phyloP scores from a whole-genome alignment of 73 alveolate species.

The Tetrahymena elliotti region DNA sequence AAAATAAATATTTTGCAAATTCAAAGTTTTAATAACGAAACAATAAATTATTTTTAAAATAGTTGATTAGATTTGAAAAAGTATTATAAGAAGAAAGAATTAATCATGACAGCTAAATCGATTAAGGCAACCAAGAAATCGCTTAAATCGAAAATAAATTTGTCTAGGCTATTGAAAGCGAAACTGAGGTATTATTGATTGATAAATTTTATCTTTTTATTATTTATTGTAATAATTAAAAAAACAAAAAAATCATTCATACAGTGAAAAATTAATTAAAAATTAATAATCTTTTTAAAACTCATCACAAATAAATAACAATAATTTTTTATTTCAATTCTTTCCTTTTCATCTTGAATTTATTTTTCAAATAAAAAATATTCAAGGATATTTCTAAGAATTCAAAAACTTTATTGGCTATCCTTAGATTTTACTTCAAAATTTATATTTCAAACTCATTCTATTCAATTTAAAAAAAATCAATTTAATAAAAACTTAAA shows the following conservation, averaged over 20 bases:
- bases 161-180: not conserved
- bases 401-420: not conserved
- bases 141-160: not conserved
- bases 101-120: not conserved
- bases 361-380: not conserved
- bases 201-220: not conserved
- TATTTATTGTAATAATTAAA: not conserved
- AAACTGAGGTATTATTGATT: not conserved
- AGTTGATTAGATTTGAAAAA: not conserved
- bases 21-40: not conserved
- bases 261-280: not conserved
- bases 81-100: not conserved
- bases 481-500: too few relatives aligned
- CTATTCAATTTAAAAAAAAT: too few relatives aligned
- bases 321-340: not conserved
- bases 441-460: too few relatives aligned
- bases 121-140: not conserved
- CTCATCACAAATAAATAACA: not conserved
- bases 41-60: not conserved
- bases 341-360: not conserved
- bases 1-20: not conserved
- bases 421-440: not conserved
- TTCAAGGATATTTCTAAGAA: not conserved
- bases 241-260: not conserved
- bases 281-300: not conserved